Base-by-base conservation (phyloP, 139 green algal species). In the Yamagishiella unicocca region DNA sequence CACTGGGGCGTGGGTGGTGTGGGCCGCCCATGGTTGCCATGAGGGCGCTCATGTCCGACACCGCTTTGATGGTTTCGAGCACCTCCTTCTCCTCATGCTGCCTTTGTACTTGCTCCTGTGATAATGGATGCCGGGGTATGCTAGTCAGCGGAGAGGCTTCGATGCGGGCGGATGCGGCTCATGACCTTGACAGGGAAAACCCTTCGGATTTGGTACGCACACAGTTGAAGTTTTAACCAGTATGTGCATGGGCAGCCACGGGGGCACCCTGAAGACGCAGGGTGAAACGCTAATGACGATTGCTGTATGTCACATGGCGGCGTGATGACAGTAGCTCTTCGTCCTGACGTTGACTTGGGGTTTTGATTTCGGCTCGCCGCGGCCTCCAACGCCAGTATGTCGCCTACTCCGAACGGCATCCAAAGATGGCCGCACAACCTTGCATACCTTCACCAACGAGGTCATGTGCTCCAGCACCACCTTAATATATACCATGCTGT, bases 401-500 rank as follows among this genome's bases (percentile, higher is more conserved):
- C n/a, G n/a, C n/a, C n/a, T n/a, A n/a, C n/a, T n/a, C n/a, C n/a
- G n/a, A n/a, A n/a, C n/a, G n/a, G n/a, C n/a, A n/a, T n/a, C n/a
- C n/a, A n/a, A n/a, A n/a, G n/a, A n/a, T n/a, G n/a, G n/a, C n/a
- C n/a, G n/a, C n/a, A n/a, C n/a, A n/a, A n/a, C 19, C 19, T 74
- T 35, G 21, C 43, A 2, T 31, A 82, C 74, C 74, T 83, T 83
- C 3, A 83, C 35, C 0, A 83, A 10, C 21, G 33, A 33, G 5
- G 53, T 12, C 76, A 83, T 83, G 53, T 83, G 76, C 76, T 83
- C 76, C 53, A 83, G 76, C 50, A 83, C 76, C 76, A 83, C 76
- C 76, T 83, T 83, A 10, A 83, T 83, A 35, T 83, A 83, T 7
- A 83, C 76, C 76, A 83, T 83, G 53, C 53, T 72, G 76, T 83